phyloP scores from a whole-genome alignment of 179 eudicot species.

The Drosera spatulata region DNA sequence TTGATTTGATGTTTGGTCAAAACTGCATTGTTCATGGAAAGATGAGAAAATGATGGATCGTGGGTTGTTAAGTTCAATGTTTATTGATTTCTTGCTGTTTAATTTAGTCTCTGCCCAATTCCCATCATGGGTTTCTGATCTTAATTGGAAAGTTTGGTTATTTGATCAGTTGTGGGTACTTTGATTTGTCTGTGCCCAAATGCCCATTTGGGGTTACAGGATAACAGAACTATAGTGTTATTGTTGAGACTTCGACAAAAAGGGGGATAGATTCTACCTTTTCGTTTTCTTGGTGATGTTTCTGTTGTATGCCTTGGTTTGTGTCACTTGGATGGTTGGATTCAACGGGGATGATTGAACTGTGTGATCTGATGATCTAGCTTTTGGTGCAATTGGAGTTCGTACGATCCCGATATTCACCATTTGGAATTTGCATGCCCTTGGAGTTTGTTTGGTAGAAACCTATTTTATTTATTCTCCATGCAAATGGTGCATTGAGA shows the following conservation, averaged over 20 bases:
- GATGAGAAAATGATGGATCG: no score
- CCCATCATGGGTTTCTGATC: no score
- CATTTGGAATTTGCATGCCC: neutral
- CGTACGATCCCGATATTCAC: neutral
- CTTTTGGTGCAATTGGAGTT: neutral
- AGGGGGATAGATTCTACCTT: neutral
- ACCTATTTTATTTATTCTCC: no score
- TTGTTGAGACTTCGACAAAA: neutral
- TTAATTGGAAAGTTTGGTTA: no score
- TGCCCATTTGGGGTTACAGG: neutral
- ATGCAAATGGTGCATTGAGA: no score
- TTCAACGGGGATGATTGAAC: neutral
- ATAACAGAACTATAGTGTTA: neutral
- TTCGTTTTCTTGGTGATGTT: neutral
- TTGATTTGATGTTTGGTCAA: no score
- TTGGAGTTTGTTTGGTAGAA: no score
- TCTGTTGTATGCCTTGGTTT: neutral
- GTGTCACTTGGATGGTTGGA: neutral
- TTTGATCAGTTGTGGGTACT: no score
- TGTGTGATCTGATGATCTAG: neutral
- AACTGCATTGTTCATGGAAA: no score
- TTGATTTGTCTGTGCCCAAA: neutral
- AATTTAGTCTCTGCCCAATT: no score
- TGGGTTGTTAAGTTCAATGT: no score
- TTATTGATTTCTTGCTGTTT: no score